phyloP scores from a whole-genome alignment of 2,329 filamentous ascomycete genomes.

The Stachybotrys elegans region DNA sequence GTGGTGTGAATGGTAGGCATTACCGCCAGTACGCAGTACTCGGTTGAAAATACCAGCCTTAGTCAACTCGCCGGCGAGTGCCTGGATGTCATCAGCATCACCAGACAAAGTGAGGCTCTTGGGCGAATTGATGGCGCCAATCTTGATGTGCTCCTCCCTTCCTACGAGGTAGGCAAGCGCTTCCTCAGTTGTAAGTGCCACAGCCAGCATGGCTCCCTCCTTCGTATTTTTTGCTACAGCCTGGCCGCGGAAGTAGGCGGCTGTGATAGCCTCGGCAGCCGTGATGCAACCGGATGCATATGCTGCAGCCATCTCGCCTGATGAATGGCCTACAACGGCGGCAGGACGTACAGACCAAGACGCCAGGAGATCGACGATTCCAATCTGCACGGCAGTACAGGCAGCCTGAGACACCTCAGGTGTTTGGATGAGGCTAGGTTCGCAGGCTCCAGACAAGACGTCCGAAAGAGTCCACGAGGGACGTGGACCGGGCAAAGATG shows the following conservation, averaged over 20 bases:
- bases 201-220: not conserved
- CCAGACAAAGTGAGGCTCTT: constrained; percentile 21
- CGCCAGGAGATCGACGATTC: not conserved
- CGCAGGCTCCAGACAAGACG: not conserved
- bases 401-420: constrained; percentile 1
- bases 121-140: constrained; percentile 18
- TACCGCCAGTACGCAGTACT: constrained; percentile 12
- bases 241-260: constrained; percentile 12
- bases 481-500: not conserved
- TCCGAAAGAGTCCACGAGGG: not conserved
- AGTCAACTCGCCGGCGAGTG: constrained; percentile 2
- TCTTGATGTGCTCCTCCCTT: not conserved
- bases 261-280: constrained; percentile 12
- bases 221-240: not conserved
- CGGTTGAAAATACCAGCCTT: constrained; percentile 15
- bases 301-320: constrained; percentile 5
- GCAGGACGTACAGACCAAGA: not conserved
- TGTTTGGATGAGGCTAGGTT: not conserved
- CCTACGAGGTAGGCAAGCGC: not conserved
- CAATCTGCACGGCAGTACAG: constrained; percentile 5
- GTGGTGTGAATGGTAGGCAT: constrained; percentile 23
- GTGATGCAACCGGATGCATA: constrained; percentile 1
- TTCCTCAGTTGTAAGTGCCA: not conserved
- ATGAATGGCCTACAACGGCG: constrained; percentile 2
- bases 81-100: constrained; percentile 13